Base-by-base conservation (phyloP, 129 eudicot genomes). In the Apium graveolens region DNA sequence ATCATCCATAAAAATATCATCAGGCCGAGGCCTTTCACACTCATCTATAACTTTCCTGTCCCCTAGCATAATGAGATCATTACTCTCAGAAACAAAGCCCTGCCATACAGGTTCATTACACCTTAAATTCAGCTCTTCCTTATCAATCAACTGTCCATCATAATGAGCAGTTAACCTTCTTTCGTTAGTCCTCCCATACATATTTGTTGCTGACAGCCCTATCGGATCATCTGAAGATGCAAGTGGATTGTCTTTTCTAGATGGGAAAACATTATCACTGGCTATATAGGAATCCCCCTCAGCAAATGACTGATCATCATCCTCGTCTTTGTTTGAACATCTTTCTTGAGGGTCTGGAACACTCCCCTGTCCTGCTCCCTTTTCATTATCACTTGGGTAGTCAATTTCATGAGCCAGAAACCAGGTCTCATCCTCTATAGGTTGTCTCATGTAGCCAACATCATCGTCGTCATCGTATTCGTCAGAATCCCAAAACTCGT, bases 401-500 rank as follows among this genome's bases (percentile, higher is more conserved):
- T 96, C 97, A 65, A 96, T 89, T 88, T 96, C 97, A 80, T 96
- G 99, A 39, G 99, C 99, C 79, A 96, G 82, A 90, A 96, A 96
- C 99, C 99, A 92, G 72, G 93, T 84, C 87, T 96, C 97, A 17
- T 96, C 99, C 85, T 96, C 99, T 74, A 96, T 96, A 75, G 99
- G 99, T 84, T 96, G 99, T 83, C 99, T 92, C 93, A 88, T 96
- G 76, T 92, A 92, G 78, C 99, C 99, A 72, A 92, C 93, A 84
- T 96, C 99, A 39, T 96, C 99, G 13, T 96, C 99, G 24, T 96
- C 99, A 21, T 96, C 99, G 79, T 96, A 96, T 79, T 96, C 99
- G 82, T 92, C 99, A 20, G 99, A 92, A 76, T 96, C 99, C 99
- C 97, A 96, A 69, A 90, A 96, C 37, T 96, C 99, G 74, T 92